phyloP scores from a whole-genome alignment of 1,139 yeast genomes.

The Candida sojae region DNA sequence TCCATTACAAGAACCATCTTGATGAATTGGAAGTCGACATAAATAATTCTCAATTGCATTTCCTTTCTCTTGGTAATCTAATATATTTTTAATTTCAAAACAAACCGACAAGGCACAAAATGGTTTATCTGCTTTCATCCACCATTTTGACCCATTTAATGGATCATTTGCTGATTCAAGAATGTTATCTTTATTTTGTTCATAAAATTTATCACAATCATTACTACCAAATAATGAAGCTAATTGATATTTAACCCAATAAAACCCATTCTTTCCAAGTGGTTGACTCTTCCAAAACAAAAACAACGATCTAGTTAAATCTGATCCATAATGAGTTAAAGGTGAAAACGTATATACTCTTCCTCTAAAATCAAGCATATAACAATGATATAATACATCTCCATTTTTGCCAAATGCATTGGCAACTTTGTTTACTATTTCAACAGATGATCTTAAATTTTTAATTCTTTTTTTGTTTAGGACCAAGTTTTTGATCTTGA shows the following conservation, averaged over 20 bases:
- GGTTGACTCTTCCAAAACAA: slow-evolving; percentile 43
- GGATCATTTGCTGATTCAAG: slow-evolving; percentile 33
- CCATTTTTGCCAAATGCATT: slow-evolving; percentile 33
- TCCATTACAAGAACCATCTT: slow-evolving; percentile 52
- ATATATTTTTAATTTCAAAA: slow-evolving; percentile 29
- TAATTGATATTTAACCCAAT: slow-evolving; percentile 45
- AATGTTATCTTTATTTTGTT: slow-evolving; percentile 23
- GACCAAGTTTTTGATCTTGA: background rate
- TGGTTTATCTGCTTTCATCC: slow-evolving; percentile 43
- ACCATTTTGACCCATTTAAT: slow-evolving; percentile 28
- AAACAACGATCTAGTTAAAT: slow-evolving; percentile 33
- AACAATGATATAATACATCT: slow-evolving; percentile 42
- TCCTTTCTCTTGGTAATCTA: slow-evolving; percentile 18
- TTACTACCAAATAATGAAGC: slow-evolving; percentile 39
- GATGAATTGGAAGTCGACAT: slow-evolving; percentile 43
- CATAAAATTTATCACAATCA: slow-evolving; percentile 30
- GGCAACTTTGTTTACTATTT: slow-evolving; percentile 24
- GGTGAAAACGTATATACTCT: slow-evolving; percentile 43
- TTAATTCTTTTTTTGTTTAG: slow-evolving; percentile 15
- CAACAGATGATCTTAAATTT: slow-evolving; percentile 24
- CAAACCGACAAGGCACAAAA: slow-evolving; percentile 44
- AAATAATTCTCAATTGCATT: slow-evolving; percentile 22
- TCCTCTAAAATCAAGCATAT: slow-evolving; percentile 44
- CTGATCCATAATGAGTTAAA: slow-evolving; percentile 41
- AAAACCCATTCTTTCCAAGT: slow-evolving; percentile 35